These are phyloP conservation scores for Phlebiopsis flavidoalba DNA, from an alignment of 768 basidiomycete genomes.

Conservation along the genomic window DNA sequence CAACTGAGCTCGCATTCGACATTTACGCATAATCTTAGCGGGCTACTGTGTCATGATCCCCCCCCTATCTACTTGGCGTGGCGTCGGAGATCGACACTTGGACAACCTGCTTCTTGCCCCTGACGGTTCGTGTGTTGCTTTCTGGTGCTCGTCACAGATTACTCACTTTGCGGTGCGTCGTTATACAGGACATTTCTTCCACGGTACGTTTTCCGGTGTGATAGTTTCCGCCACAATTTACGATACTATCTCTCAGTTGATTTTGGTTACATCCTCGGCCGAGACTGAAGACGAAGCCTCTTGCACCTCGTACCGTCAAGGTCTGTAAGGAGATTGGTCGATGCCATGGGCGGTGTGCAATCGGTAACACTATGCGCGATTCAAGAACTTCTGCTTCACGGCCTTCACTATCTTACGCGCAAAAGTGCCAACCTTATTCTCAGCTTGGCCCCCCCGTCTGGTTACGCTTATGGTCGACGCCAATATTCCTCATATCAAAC, in stretches of 20 bases:
- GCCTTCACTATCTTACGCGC: conserved; percentile 92
- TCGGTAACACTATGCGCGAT: conserved; percentile 94
- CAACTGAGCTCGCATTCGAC: neutral
- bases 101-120: conserved; percentile 92
- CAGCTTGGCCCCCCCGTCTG: too few species aligned
- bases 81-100: conserved; percentile 94
- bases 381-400: conserved; percentile 97
- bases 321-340: conserved; percentile 99
- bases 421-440: conserved; percentile 97
- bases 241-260: conserved; percentile 57
- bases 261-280: conserved; percentile 96
- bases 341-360: conserved; percentile 97
- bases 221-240: conserved; percentile 4
- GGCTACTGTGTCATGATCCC: conserved; percentile 98
- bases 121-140: conserved; percentile 47
- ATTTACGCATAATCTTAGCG: conserved; percentile 42
- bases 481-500: conserved; percentile 96
- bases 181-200: conserved; percentile 72
- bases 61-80: conserved; percentile 91
- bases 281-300: conserved; percentile 97
- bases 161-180: neutral
- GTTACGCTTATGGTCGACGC: conserved; percentile 97
- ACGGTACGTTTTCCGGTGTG: conserved; percentile 46
- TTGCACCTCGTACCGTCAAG: conserved; percentile 96
- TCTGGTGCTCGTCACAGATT: conserved; percentile 21